Evolutionary conservation across 306 rosid genomes (phyloP).

Genomic region (Cicer chorassanicum): DNA sequence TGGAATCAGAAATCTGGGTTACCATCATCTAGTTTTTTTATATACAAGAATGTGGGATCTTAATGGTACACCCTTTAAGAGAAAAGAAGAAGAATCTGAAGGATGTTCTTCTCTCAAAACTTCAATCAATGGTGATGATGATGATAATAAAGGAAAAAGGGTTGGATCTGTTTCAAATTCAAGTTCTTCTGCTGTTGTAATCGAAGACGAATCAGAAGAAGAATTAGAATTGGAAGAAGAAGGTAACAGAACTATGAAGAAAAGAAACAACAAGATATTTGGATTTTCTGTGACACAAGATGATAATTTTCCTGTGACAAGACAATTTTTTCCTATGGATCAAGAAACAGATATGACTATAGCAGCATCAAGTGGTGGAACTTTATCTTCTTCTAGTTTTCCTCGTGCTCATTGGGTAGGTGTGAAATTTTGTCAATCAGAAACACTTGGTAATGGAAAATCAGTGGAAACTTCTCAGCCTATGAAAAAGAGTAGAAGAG

Average conservation of each 20-base stretch:
- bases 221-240: constrained; percentile 54
- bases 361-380: constrained; percentile 30
- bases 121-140: constrained; percentile 67
- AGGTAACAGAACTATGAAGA: constrained; percentile 38
- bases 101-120: constrained; percentile 71
- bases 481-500: constrained; percentile 90
- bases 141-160: constrained; percentile 74
- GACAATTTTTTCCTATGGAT: constrained; percentile 81
- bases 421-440: constrained; percentile 72
- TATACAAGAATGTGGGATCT: constrained; percentile 93
- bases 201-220: constrained; percentile 80
- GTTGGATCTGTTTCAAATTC: constrained; percentile 92
- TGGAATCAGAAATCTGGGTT: constrained; percentile 26
- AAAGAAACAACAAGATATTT: constrained; percentile 57
- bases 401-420: constrained; percentile 98
- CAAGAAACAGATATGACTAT: constrained; percentile 53
- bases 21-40: background rate
- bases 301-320: constrained; percentile 64
- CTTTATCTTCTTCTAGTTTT: constrained; percentile 10
- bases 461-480: constrained; percentile 71
- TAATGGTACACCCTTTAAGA: constrained; percentile 78
- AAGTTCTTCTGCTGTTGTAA: constrained; percentile 75
- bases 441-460: constrained; percentile 53
- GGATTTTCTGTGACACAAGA: constrained; percentile 66
- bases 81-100: constrained; percentile 62